These are phyloP conservation scores for Trapa bicornis DNA, from an alignment of 345 rosid genomes.

Conservation along the genomic window DNA sequence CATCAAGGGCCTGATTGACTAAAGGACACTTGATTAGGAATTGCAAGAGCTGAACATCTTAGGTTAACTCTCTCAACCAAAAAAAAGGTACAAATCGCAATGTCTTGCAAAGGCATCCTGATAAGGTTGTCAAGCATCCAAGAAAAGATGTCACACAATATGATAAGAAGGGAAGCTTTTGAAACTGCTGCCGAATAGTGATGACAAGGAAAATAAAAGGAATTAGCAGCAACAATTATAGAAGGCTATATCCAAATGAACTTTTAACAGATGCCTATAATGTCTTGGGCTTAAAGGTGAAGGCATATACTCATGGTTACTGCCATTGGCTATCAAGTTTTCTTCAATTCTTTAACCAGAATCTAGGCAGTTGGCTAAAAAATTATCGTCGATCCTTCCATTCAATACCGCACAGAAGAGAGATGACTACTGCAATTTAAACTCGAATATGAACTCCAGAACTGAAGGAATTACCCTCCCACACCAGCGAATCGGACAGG, in stretches of 20 bases:
- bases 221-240: neutral
- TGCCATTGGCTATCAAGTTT: neutral
- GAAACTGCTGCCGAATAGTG: neutral
- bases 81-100: neutral
- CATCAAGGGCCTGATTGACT: slow-evolving; percentile 52
- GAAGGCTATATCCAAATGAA: too few species aligned
- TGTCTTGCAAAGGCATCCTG: neutral
- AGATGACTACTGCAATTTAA: neutral
- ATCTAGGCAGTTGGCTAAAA: neutral
- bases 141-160: neutral
- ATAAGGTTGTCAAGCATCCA: neutral
- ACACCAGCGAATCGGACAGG: slow-evolving; percentile 73
- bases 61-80: neutral
- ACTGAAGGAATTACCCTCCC: slow-evolving; percentile 59
- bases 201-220: neutral
- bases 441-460: neutral
- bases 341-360: neutral
- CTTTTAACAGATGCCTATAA: too few species aligned
- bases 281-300: too few species aligned
- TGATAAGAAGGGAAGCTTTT: neutral
- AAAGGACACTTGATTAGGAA: neutral
- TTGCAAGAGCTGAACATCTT: neutral
- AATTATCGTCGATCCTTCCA: neutral
- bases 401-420: neutral
- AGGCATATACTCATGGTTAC: too few species aligned